These are phyloP conservation scores for Neurospora hispaniola DNA, from an alignment of 495 filamentous ascomycete genomes.

Conservation along the genomic window DNA sequence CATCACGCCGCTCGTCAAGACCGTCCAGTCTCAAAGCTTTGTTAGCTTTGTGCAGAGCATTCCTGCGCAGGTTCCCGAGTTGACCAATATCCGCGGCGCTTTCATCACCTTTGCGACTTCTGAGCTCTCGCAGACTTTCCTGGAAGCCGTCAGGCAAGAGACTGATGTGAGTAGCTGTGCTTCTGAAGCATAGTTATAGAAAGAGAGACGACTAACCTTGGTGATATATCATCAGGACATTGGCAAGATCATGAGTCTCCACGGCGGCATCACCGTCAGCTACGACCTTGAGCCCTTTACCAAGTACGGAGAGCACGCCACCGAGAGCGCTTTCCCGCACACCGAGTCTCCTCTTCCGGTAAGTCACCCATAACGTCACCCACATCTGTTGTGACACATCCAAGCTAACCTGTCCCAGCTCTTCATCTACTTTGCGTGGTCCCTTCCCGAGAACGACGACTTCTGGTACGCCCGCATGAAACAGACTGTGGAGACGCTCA, in stretches of 20 bases:
- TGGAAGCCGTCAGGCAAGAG: slow-evolving; percentile 11
- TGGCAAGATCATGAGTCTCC: not conserved
- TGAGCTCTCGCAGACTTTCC: slow-evolving; percentile 4
- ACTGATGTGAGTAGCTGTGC: not conserved
- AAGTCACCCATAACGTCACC: not conserved
- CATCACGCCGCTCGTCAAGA: slow-evolving; percentile 34
- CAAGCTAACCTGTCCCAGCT: slow-evolving; percentile 11
- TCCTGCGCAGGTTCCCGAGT: slow-evolving; percentile 5
- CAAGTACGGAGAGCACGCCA: slow-evolving; percentile 13
- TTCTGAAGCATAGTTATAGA: not conserved
- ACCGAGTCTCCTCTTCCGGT: slow-evolving; percentile 17
- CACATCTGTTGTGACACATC: too few species aligned
- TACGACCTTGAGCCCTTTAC: slow-evolving; percentile 21
- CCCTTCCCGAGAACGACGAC: slow-evolving; percentile 8
- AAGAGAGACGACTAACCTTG: not conserved
- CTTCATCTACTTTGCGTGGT: slow-evolving; percentile 17
- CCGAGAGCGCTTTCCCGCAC: slow-evolving; percentile 16
- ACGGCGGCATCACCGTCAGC: slow-evolving; percentile 7
- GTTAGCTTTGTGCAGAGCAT: slow-evolving; percentile 29
- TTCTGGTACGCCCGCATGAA: slow-evolving; percentile 13
- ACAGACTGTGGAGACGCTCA: slow-evolving; percentile 5
- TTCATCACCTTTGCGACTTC: slow-evolving; percentile 19
- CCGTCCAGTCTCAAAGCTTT: slow-evolving; percentile 41
- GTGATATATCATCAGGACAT: not conserved
- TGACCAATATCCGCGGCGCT: slow-evolving; percentile 10